phyloP scores from a whole-genome alignment of 2,329 filamentous ascomycete species.

The Colletotrichum sp. region DNA sequence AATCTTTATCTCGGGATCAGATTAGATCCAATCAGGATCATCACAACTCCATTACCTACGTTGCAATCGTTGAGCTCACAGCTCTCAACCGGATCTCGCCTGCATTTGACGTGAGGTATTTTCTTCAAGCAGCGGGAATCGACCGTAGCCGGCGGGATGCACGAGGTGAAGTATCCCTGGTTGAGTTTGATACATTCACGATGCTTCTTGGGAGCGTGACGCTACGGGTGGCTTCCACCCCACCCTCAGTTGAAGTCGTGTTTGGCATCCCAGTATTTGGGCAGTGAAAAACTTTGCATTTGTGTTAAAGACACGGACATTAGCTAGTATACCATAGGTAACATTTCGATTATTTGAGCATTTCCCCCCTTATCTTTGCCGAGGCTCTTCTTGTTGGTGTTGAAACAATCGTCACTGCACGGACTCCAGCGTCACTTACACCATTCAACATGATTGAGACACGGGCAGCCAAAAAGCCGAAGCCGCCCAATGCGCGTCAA shows the following conservation, averaged over 20 bases:
- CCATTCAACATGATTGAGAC: neutral
- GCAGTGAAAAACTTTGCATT: neutral
- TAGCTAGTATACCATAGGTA: neutral
- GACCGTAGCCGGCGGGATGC: neutral
- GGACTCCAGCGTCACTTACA: neutral
- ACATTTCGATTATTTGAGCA: neutral
- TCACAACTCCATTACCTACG: neutral
- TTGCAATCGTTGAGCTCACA: neutral
- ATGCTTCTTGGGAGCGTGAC: neutral
- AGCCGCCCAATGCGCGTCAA: neutral
- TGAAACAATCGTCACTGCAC: neutral
- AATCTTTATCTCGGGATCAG: neutral
- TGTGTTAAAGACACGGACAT: neutral
- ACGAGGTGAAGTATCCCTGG: neutral
- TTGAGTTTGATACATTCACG: neutral
- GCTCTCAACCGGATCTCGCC: neutral
- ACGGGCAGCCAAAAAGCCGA: neutral
- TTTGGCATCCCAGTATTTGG: neutral
- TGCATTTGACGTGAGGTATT: neutral
- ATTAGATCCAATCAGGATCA: neutral
- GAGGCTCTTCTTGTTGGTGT: neutral
- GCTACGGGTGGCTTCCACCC: neutral
- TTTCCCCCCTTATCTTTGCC: neutral
- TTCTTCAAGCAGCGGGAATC: neutral
- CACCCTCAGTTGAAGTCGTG: neutral